Evolutionary conservation across 768 basidiomycete genomes (phyloP).

Genomic region (Termitomyces sp.): DNA sequence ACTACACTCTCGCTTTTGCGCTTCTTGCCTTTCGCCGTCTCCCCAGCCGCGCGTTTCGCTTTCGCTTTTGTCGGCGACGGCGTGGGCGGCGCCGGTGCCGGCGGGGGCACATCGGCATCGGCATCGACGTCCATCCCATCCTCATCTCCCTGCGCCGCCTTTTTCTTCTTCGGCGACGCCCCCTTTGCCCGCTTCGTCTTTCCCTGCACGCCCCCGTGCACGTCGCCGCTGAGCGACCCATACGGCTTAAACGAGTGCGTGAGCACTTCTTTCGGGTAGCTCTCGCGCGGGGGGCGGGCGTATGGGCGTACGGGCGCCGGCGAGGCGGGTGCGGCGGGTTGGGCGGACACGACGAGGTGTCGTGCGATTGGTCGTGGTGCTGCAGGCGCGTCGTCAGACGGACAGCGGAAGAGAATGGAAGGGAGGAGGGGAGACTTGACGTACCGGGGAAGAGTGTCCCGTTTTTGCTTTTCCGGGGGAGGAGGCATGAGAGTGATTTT

Average conservation of each 20-base stretch:
- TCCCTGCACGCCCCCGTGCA: too few relatives aligned
- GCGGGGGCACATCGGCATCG: slow-evolving; percentile 13
- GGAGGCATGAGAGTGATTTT: slow-evolving; percentile 51
- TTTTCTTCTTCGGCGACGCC: slow-evolving; percentile 16
- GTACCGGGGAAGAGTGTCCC: slow-evolving; percentile 57
- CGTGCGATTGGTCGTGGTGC: slow-evolving; percentile 57
- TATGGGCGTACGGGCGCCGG: slow-evolving; percentile 21
- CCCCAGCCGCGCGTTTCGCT: background rate
- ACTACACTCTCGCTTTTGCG: slow-evolving; percentile 32
- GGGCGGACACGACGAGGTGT: slow-evolving; percentile 54
- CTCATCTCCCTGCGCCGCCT: slow-evolving; percentile 17
- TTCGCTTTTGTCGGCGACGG: slow-evolving; percentile 10
- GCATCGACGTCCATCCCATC: slow-evolving; percentile 19
- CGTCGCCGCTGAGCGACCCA: slow-evolving; percentile 41
- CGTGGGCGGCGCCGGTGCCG: background rate
- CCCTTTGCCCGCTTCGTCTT: too few relatives aligned
- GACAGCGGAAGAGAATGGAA: too few relatives aligned
- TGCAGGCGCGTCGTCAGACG: slow-evolving; percentile 16
- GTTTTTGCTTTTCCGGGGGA: slow-evolving; percentile 58
- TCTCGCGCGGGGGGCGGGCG: slow-evolving; percentile 51
- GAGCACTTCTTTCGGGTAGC: slow-evolving; percentile 54
- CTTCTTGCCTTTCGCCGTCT: slow-evolving; percentile 41
- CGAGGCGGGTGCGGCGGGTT: slow-evolving; percentile 26
- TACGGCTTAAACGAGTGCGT: slow-evolving; percentile 63
- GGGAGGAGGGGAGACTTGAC: background rate